phyloP scores from a whole-genome alignment of 768 basidiomycete species.

The Boletus reticulatus region DNA sequence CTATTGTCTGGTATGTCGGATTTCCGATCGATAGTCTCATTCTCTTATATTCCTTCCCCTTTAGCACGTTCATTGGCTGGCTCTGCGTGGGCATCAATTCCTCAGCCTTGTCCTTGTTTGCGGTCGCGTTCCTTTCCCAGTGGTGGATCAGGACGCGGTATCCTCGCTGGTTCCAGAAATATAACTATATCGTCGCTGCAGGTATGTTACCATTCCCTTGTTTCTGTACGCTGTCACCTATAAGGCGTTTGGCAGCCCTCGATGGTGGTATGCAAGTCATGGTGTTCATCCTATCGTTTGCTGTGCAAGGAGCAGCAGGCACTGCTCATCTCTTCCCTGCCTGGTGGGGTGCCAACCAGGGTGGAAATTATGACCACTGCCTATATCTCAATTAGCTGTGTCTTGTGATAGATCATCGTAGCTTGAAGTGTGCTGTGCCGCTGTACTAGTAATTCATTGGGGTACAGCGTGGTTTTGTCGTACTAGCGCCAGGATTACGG shows the following conservation, averaged over 20 bases:
- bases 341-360: conserved; percentile 61
- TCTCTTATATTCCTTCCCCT: no score
- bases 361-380: conserved; percentile 37
- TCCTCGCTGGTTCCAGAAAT: conserved; percentile 36
- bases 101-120: conserved; percentile 11
- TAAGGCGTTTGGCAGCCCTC: conserved; percentile 22
- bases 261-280: conserved; percentile 48
- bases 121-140: conserved; percentile 33
- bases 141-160: conserved; percentile 38
- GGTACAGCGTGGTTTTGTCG: no score
- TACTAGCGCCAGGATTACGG: no score
- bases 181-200: conserved; percentile 41
- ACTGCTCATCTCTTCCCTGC: conserved; percentile 48
- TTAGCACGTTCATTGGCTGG: conserved; percentile 15
- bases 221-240: background rate
- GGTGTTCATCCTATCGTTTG: conserved; percentile 50
- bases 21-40: no score
- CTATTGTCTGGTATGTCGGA: no score
- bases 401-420: background rate
- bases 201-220: conserved; percentile 23
- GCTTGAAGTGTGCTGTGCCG: background rate
- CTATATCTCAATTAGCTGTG: conserved; percentile 10
- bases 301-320: conserved; percentile 52
- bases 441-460: no score
- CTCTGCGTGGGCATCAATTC: conserved; percentile 31